phyloP scores from a whole-genome alignment of 352 stramenopile species.

The Phytopythium aichiense region DNA sequence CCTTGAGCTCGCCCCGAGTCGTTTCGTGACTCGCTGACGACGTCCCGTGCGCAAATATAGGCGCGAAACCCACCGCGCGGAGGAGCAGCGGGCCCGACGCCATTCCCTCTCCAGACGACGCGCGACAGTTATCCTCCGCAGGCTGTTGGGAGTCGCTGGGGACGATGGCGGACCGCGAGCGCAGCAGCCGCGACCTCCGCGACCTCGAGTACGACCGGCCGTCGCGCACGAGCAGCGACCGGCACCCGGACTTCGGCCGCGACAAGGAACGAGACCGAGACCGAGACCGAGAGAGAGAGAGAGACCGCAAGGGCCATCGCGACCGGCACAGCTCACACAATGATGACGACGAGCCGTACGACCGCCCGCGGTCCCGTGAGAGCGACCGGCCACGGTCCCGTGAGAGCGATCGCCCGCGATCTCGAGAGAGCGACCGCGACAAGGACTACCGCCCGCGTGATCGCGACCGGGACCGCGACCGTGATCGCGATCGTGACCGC shows the following conservation, averaged over 20 bases:
- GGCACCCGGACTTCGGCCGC: background rate
- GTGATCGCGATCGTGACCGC: constrained; percentile 21
- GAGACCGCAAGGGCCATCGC: background rate
- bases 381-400: background rate
- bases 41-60: background rate
- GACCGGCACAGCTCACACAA: background rate
- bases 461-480: background rate
- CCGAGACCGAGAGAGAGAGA: background rate
- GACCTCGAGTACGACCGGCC: background rate
- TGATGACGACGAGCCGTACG: constrained; percentile 14
- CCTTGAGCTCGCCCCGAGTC: background rate
- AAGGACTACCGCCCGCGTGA: constrained; percentile 12
- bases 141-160: background rate
- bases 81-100: background rate
- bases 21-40: background rate
- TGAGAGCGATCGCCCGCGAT: background rate
- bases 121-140: background rate
- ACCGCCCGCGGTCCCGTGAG: constrained; percentile 6
- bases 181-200: constrained; percentile 9
- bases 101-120: background rate
- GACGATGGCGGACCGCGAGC: constrained; percentile 13
- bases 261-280: background rate
- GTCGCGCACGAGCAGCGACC: background rate
- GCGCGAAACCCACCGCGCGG: background rate
- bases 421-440: background rate